Percentiles rank a stretch among this genome's conserved stretches.
Conservation (phyloP, 345 rosid genomes). For the Eucalyptus dawsonii region DNA sequence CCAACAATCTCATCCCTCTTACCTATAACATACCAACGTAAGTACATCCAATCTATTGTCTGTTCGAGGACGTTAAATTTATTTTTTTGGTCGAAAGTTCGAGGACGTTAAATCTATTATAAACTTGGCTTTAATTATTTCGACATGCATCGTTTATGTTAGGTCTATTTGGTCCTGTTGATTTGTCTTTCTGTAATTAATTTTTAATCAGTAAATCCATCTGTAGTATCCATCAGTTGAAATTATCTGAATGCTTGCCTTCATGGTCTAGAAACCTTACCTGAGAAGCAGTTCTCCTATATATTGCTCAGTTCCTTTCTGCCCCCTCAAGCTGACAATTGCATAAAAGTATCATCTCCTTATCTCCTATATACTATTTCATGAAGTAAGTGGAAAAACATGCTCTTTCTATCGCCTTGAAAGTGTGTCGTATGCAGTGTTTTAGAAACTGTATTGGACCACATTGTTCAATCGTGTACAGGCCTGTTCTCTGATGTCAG, state of each 20-base stretch:
- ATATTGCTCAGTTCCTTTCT: background rate
- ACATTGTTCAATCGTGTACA: background rate
- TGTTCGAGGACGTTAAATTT: background rate
- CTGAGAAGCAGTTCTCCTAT: background rate
- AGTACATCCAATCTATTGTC: conserved; percentile 8
- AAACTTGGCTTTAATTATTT: background rate
- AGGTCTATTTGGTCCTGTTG: background rate
- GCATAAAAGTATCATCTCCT: background rate
- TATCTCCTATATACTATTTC: background rate
- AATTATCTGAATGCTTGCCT: background rate
- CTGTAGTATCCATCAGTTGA: background rate
- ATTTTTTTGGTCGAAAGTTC: no score
- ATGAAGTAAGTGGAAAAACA: background rate
- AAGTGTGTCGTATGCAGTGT: background rate
- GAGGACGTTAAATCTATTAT: background rate
- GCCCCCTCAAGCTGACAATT: background rate
- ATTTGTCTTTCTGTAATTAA: background rate
- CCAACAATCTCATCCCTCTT: conserved; percentile 81
- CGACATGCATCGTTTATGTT: background rate
- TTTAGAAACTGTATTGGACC: background rate
- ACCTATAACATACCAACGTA: conserved; percentile 84
- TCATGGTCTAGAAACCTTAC: background rate
- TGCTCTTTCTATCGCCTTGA: background rate
- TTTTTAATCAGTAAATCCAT: background rate
- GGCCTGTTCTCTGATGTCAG: background rate